Conservation (phyloP, 1,139 yeast species). For the Spathaspora sp. region DNA sequence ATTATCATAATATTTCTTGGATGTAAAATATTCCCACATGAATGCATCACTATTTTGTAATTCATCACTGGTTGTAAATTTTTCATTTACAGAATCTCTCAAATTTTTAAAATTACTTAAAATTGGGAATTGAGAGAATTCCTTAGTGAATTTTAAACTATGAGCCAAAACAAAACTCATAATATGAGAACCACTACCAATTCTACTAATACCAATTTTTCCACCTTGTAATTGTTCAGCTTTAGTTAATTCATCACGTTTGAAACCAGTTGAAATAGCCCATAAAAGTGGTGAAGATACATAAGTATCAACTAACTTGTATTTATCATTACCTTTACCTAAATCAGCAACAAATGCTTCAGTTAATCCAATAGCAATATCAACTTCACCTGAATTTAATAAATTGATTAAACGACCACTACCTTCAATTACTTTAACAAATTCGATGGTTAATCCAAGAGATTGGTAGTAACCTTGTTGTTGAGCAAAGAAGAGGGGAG, state of each 20-base stretch:
- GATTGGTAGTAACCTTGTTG: conserved; percentile 54
- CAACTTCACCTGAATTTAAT: conserved; percentile 62
- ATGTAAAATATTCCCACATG: conserved; percentile 95
- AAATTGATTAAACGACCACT: conserved; percentile 84
- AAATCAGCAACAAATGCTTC: conserved; percentile 88
- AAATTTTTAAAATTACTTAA: conserved; percentile 71
- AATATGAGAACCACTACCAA: conserved; percentile 89
- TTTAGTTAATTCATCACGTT: conserved; percentile 52
- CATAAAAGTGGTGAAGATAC: conserved; percentile 86
- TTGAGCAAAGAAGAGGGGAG: conserved; percentile 77
- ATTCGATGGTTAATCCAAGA: conserved; percentile 52
- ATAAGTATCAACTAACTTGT: conserved; percentile 74
- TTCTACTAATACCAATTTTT: conserved; percentile 78
- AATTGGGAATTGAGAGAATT: conserved; percentile 54
- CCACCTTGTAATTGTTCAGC: conserved; percentile 58
- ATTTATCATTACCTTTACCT: conserved; percentile 63
- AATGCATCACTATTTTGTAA: conserved; percentile 69
- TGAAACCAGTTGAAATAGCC: conserved; percentile 80
- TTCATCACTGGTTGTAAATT: conserved; percentile 25
- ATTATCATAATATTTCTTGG: conserved; percentile 78
- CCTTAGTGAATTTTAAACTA: conserved; percentile 47
- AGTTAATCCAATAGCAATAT: conserved; percentile 82
- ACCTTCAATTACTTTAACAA: conserved; percentile 80
- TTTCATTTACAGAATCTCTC: conserved; percentile 73
- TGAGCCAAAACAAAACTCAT: conserved; percentile 85